These are phyloP conservation scores for Cercospora sesami DNA, from an alignment of 2,329 filamentous ascomycete genomes.

Conservation along the genomic window DNA sequence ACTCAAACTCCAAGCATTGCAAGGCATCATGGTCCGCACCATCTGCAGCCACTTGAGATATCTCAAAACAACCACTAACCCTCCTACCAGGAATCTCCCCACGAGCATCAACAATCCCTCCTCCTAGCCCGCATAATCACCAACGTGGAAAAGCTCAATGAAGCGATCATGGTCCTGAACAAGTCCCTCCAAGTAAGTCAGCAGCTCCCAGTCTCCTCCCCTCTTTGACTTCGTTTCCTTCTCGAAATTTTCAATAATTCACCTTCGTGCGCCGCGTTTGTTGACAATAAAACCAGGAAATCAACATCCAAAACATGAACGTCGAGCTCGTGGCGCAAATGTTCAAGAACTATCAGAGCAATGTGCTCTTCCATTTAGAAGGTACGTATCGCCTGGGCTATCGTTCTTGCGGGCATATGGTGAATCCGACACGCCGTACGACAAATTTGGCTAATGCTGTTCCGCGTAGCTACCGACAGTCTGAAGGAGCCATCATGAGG, in stretches of 20 bases:
- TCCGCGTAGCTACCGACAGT: slow-evolving; percentile 30
- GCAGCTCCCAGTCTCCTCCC: no score
- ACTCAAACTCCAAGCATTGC: neutral
- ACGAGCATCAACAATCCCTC: slow-evolving; percentile 95
- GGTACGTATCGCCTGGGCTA: slow-evolving; percentile 53
- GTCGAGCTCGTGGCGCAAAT: slow-evolving; percentile 96
- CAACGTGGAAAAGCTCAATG: slow-evolving; percentile 98
- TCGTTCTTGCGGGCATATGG: no score
- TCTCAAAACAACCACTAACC: no score
- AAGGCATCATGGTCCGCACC: neutral
- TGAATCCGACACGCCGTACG: no score
- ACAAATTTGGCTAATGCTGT: neutral
- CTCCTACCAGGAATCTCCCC: slow-evolving; percentile 74
- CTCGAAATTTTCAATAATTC: no score
- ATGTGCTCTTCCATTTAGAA: slow-evolving; percentile 95
- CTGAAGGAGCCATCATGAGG: slow-evolving; percentile 32
- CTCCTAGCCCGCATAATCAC: slow-evolving; percentile 93
- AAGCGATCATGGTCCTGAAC: slow-evolving; percentile 89
- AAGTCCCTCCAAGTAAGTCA: slow-evolving; percentile 73
- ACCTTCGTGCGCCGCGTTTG: neutral
- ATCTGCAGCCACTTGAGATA: no score
- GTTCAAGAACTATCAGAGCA: slow-evolving; percentile 99
- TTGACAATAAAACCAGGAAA: slow-evolving; percentile 66
- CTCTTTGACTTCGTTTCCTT: no score
- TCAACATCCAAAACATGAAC: slow-evolving; percentile 99